Evolutionary conservation across 768 basidiomycete genomes (phyloP), one percentile per base, ranked within the genome.

Genomic region (Russula sp.): DNA sequence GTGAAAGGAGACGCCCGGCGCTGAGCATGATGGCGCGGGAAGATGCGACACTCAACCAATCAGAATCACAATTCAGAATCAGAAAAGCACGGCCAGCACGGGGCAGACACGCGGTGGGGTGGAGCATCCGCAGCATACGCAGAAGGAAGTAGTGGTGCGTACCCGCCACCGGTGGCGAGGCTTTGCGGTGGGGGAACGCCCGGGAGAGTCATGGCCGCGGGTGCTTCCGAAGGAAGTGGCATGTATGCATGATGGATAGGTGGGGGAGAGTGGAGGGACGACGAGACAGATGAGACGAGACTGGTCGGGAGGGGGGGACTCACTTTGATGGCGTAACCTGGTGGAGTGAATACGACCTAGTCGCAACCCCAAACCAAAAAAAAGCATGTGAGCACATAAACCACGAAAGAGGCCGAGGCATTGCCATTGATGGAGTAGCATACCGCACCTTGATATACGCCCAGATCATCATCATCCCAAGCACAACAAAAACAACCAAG

Each of bases 381-480:
- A n/a, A n/a, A n/a, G n/a, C 32, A 20, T 58, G 9, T 42, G 29
- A 13, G 16, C 35, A 29, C 22, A 48, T 43, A 25, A n/a, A n/a
- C n/a, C n/a, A n/a, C n/a, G n/a, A n/a, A n/a, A 45, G 35, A 32
- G 18, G 25, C 16, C 11, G 3, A 50, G 14, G 3, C 10, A 34
- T 11, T 16, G 5, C 2, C 13, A n/a, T 20, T n/a, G 22, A 32
- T 35, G 32, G 8, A 48, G 35, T 29, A 25, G 22, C 14, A 29
- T n/a, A n/a, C n/a, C 80, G 54, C 58, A 90, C 92, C 80, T 81
- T 83, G 22, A 80, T 58, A 73, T 95, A 96, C 14, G 85, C 80
- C 92, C 92, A 93, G 0, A 86, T 47, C 78, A 84, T 79, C 81
- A 92, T 82, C n/a, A 85, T 64, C 49, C 81, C 82, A 22, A 95